Base-by-base conservation (phyloP, 768 basidiomycete species). In the Tulasnella sp. region DNA sequence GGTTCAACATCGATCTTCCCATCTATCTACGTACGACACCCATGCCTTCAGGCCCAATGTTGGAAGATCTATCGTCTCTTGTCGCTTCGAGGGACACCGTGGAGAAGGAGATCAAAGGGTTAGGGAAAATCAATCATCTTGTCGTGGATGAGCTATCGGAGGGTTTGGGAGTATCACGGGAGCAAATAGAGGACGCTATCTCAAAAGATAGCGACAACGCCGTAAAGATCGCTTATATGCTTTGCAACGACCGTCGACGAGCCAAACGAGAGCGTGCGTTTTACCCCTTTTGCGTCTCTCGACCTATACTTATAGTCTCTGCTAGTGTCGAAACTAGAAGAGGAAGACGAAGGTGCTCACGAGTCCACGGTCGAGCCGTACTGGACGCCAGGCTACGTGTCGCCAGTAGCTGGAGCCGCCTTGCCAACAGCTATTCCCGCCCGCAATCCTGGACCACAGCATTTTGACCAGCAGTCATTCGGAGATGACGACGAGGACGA, bases 221-320 rank as follows among this genome's bases (percentile, higher is more conserved):
- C 53, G 84, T 98, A 67, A 93, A 96, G 70, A 92, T 99, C 6
- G 92, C 94, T 0, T 99, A 98, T 69, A 82, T 92, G 79, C 74
- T 99, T 3, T 74, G 96, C 42, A 75, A 90, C 57, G 94, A 99
- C 66, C 92, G 92, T 72, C 75, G 82, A 63, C 73, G 91, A 36
- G 75, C 86, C 52, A 82, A 90, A 5, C 79, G 84, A 68, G 89
- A 91, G 67, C 71, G 92, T 94, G 64, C 75, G 90, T 75, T 2
- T 12, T 2, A 29, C 40, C 15, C 15, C 6, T 29, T 35, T 11
- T 15, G 6, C 4, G n/a, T 49, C 35, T 17, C 48, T 6, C 34
- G n/a, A 8, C 45, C 61, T 37, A 54, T 23, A 66, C 41, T 65
- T 59, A 59, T 61, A 49, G 46, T 59, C n/a, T 14, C 15, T 49